Conservation (phyloP, 2,329 filamentous ascomycete species). For the Neofusicoccum parvum region DNA sequence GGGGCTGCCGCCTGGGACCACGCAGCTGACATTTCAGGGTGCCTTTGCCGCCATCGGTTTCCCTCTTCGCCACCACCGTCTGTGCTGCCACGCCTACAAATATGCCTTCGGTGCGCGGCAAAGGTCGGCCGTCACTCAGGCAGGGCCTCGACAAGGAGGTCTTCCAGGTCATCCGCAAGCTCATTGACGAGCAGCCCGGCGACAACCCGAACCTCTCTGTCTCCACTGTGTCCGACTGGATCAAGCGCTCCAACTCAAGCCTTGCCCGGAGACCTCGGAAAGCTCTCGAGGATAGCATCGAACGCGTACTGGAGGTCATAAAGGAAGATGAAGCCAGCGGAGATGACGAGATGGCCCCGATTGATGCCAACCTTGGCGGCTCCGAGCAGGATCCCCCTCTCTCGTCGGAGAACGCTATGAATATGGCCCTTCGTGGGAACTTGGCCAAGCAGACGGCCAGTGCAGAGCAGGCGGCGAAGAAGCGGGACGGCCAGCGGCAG, state of each 20-base stretch:
- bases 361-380: conserved; percentile 45
- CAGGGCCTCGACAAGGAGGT: conserved; percentile 55
- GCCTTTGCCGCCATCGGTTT: no score
- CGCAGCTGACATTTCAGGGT: no score
- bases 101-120: conserved; percentile 21
- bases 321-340: conserved; percentile 64
- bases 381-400: conserved; percentile 27
- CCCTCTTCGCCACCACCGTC: no score
- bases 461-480: conserved; percentile 2
- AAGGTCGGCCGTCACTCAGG: conserved; percentile 33
- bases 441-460: conserved; percentile 40
- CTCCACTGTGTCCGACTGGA: conserved; percentile 70
- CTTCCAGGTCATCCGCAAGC: conserved; percentile 76
- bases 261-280: conserved; percentile 81
- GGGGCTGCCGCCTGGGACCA: no score
- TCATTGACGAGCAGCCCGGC: conserved; percentile 65
- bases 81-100: not conserved
- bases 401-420: conserved; percentile 52
- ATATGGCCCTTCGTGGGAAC: conserved; percentile 60
- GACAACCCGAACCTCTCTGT: conserved; percentile 57
- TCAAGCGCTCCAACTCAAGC: conserved; percentile 84
- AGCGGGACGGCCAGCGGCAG: conserved; percentile 41
- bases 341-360: conserved; percentile 53
- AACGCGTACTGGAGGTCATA: conserved; percentile 74
- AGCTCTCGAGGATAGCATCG: conserved; percentile 80